Evolutionary conservation across 2,329 filamentous ascomycete genomes (phyloP), one percentile per base, ranked within the genome.

Genomic region (Aspergillus ibericus): DNA sequence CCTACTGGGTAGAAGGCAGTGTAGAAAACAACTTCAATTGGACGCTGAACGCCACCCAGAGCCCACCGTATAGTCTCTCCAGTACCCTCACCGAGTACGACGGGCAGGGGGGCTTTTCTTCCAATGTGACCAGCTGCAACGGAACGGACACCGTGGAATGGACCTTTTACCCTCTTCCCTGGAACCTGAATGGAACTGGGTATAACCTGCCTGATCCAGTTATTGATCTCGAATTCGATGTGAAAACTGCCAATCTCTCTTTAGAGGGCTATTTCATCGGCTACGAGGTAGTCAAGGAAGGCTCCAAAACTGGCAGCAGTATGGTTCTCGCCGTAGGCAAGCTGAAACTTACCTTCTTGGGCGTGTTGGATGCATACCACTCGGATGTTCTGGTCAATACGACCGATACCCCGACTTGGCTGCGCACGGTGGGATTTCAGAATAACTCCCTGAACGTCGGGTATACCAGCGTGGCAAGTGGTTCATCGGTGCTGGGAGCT

Each of bases 361-460:
- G 58, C 6, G 50, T 59, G 27, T 32, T 61, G 22, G 60, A 65
- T 56, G 20, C 25, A 5, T 65, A 64, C 54, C 60, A 65, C 46
- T 65, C 63, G 4, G 63, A 64, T 56, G 36, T 59, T 9, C 51
- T 65, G 8, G 44, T 25, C 4, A 58, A 59, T 4, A 53, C 42
- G 25, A 61, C 54, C 5, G 52, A 48, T 6, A 55, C 29, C 6
- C 63, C 56, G 4, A 49, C 27, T 2, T 64, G 63, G 63, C 48
- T 61, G 2, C 47, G 58, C 35, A 64, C 62, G 6, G 62, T 64
- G 22, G 59, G 61, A 5, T 63, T 58, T 49, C 52, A 58, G 6
- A 66, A 63, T 35, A 63, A 65, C 50, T 63, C 63, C 1, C 46
- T 53, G 36, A 64, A 65, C 29, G 42, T 61, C 18, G 62, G 56